These are phyloP conservation scores for Euphorbia tirucalli DNA, from an alignment of 345 rosid species.

Conservation along the genomic window DNA sequence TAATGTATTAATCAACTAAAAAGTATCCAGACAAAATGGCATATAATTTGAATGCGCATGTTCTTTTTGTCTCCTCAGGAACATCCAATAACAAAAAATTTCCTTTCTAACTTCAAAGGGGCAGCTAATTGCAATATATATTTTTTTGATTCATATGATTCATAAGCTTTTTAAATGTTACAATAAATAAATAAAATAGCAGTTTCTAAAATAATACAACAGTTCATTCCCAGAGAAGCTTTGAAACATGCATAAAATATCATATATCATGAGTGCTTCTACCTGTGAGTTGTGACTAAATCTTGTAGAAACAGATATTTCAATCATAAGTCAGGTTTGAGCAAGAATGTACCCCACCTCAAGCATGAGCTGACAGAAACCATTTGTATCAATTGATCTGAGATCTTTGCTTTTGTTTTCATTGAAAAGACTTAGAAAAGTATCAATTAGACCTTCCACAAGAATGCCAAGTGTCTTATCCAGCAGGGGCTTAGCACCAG, in stretches of 20 bases:
- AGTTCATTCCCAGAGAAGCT: not conserved
- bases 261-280: not conserved
- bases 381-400: constrained; percentile 77
- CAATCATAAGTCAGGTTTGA: not conserved
- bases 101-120: no score
- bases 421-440: constrained; percentile 72
- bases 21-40: no score
- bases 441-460: constrained; percentile 93
- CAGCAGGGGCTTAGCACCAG: constrained; percentile 89
- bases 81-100: no score
- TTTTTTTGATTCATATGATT: no score
- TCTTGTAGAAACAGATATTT: not conserved
- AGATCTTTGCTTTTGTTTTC: constrained; percentile 67
- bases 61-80: no score
- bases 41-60: not conserved
- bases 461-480: constrained; percentile 92
- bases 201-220: not conserved
- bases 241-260: not conserved
- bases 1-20: not conserved
- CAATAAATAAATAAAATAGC: not conserved
- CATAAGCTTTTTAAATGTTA: not conserved
- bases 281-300: no score
- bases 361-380: constrained; percentile 97
- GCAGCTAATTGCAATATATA: no score
- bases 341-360: constrained; percentile 56